phyloP scores from a whole-genome alignment of 2,329 filamentous ascomycete genomes.

The Claviceps spartinae region DNA sequence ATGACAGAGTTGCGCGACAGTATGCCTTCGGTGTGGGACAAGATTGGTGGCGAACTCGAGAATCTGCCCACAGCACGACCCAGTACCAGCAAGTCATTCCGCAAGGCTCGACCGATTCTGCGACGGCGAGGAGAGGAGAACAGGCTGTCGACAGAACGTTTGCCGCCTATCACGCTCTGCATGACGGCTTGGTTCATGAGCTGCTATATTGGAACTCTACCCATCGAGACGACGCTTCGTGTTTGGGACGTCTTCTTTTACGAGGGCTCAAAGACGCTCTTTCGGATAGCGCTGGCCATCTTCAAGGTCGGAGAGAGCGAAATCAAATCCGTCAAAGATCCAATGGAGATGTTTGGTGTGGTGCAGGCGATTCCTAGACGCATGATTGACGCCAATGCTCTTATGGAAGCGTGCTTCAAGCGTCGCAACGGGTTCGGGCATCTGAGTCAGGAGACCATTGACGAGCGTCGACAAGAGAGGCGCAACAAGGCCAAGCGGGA shows the following conservation, averaged over 20 bases:
- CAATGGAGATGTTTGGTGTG: slow-evolving; percentile 92
- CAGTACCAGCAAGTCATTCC: slow-evolving; percentile 21
- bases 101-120: slow-evolving; percentile 24
- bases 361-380: slow-evolving; percentile 76
- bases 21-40: slow-evolving; percentile 73
- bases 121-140: slow-evolving; percentile 25
- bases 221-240: slow-evolving; percentile 79
- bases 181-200: slow-evolving; percentile 98
- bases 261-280: slow-evolving; percentile 86
- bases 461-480: slow-evolving; percentile 58
- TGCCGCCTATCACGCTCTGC: slow-evolving; percentile 83
- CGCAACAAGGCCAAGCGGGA: slow-evolving; percentile 39
- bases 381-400: slow-evolving; percentile 65
- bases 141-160: slow-evolving; percentile 34
- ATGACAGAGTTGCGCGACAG: slow-evolving; percentile 77
- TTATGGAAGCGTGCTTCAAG: slow-evolving; percentile 75
- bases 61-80: slow-evolving; percentile 26
- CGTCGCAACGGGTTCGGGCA: slow-evolving; percentile 69
- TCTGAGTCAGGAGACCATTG: slow-evolving; percentile 69
- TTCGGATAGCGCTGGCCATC: slow-evolving; percentile 78
- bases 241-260: slow-evolving; percentile 97
- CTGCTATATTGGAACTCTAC: slow-evolving; percentile 82
- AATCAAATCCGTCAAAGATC: slow-evolving; percentile 66
- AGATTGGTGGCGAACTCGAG: slow-evolving; percentile 70
- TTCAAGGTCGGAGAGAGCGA: slow-evolving; percentile 79